Evolutionary conservation across 164 flowering plant species (phyloP).

Genomic region (Berberis thunbergii): DNA sequence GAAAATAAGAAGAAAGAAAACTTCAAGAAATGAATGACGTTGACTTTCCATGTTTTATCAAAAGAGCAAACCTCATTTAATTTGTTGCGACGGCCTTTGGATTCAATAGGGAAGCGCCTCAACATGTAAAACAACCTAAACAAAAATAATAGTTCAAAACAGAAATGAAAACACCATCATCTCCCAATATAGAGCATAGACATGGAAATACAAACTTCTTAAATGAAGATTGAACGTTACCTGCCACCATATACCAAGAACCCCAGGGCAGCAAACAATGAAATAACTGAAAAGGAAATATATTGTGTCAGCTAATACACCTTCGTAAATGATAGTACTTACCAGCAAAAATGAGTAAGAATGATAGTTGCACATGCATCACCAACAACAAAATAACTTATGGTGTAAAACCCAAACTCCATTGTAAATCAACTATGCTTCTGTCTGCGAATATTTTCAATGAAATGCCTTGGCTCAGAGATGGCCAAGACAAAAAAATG

Average conservation of each 20-base stretch:
- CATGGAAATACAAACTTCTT: background rate
- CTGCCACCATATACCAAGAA: conserved; percentile 84
- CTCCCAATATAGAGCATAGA: background rate
- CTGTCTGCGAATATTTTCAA: too few species aligned
- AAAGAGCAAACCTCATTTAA: conserved; percentile 49
- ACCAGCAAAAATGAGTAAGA: too few species aligned
- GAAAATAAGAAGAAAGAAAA: background rate
- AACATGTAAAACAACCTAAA: conserved; percentile 66
- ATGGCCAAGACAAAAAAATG: too few species aligned
- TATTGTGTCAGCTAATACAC: background rate
- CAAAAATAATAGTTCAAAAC: background rate
- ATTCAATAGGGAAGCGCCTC: conserved; percentile 79
- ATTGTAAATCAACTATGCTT: too few species aligned
- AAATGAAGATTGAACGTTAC: conserved; percentile 20
- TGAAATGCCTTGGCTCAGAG: too few species aligned
- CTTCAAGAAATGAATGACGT: too few species aligned
- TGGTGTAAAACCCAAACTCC: too few species aligned
- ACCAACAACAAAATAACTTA: too few species aligned
- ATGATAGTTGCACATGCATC: too few species aligned
- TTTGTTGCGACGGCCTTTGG: conserved; percentile 73
- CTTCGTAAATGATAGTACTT: background rate
- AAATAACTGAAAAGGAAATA: conserved; percentile 44
- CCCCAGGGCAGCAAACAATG: conserved; percentile 69
- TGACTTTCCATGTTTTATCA: background rate
- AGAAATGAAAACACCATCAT: background rate